Percentiles rank a stretch among this genome's conserved stretches.
Evolutionary conservation across 1,284 basidiomycete species (phyloP).

Genomic region (Pseudozyma hubeiensis): DNA sequence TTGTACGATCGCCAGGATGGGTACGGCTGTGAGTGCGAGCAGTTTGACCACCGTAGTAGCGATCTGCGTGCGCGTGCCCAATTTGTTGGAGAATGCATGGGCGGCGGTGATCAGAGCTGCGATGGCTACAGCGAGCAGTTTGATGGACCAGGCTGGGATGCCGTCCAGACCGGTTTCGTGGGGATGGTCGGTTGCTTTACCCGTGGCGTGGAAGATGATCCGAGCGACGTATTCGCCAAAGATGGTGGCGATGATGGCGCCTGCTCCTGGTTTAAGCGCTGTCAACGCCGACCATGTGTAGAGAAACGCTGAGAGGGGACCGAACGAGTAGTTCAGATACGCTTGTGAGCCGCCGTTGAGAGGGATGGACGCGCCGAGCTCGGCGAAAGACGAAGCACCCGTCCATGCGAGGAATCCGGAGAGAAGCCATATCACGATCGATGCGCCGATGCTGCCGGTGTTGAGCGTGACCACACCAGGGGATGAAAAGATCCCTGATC

Average conservation of each 20-base stretch:
- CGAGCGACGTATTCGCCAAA: conserved; percentile 83
- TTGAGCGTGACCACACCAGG: conserved; percentile 66
- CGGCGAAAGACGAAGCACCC: conserved; percentile 77
- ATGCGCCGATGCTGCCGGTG: conserved; percentile 62
- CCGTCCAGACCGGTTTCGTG: conserved; percentile 77
- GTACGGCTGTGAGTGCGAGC: conserved; percentile 75
- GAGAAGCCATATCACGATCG: conserved; percentile 62
- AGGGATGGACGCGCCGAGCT: conserved; percentile 71
- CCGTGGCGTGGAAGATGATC: conserved; percentile 70
- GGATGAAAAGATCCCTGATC: conserved; percentile 66
- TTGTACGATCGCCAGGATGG: conserved; percentile 79
- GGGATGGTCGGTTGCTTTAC: conserved; percentile 73
- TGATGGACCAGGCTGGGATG: conserved; percentile 92
- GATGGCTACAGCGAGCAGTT: conserved; percentile 82
- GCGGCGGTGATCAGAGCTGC: conserved; percentile 79
- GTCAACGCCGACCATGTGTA: conserved; percentile 69
- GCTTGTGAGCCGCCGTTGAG: conserved; percentile 73
- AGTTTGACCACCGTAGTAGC: conserved; percentile 89
- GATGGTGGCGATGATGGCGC: conserved; percentile 72
- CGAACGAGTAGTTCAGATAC: conserved; percentile 81
- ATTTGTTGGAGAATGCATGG: conserved; percentile 81
- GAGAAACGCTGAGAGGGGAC: conserved; percentile 75
- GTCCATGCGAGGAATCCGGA: conserved; percentile 64
- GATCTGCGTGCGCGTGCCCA: conserved; percentile 85
- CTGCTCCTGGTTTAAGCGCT: conserved; percentile 73